Evolutionary conservation across 2,329 filamentous ascomycete species (phyloP), one percentile per base, ranked within the genome.

Genomic region (Juglanconis juglandina): DNA sequence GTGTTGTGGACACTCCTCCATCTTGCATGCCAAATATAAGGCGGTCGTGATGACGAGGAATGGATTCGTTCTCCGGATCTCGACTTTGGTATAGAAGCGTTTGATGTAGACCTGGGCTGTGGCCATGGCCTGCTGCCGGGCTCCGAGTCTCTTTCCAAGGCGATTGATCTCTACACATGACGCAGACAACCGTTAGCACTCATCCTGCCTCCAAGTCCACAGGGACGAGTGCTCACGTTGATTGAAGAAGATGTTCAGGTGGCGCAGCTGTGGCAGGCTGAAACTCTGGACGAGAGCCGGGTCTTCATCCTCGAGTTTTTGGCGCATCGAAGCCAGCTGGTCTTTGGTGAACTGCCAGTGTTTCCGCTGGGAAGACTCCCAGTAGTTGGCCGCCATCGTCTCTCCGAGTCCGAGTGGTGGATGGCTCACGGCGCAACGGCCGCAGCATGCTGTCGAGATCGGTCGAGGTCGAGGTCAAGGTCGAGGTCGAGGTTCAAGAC

Each of bases 1-100:
- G 73, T 99, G 95, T 73, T 98, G 94, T 3, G 95, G 95, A 54
- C 88, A 93, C 74, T 99, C 95, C 74, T 99, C 95, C 86, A 96
- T 96, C 77, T 99, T 99, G 78, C 92, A 96, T 24, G 95, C 93
- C 41, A 99, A 81, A 73, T 99, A 99, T 63, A 98, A 83, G 5
- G 94, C 91, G 1, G 95, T 98, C n/a, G 92, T 89, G 65, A 96
- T 84, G 61, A 98, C 87, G 41, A 98, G 86, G 71, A 96, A 96
- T 4, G 94, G 92, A 68, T 98, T 99, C 52, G 93, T 96, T 64
- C 89, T 87, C 60, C 94, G 89, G 65, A 98, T 92, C 70, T 96
- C 92, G 68, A 96, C 90, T 68, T 90, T 91, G 50, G 87, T 87
- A 75, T 96, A 98, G 80, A 96, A 98, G 62, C 95, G 87, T 70